Evolutionary conservation across 495 filamentous ascomycete species (phyloP).

Genomic region (Trypethelium eluteriae): DNA sequence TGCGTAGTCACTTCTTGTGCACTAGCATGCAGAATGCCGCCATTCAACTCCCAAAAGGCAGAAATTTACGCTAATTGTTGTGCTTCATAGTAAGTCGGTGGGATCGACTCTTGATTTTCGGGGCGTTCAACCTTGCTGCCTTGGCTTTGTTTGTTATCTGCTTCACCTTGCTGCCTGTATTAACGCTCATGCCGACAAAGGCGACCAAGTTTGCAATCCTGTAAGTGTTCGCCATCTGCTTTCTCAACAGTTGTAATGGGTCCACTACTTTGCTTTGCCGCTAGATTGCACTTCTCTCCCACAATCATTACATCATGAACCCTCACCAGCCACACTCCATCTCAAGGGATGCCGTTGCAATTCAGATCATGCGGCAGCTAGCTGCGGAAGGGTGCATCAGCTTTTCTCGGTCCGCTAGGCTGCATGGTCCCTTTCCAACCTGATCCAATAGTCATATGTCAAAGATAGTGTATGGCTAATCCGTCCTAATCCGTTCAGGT

Average conservation of each 20-base stretch:
- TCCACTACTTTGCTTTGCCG: background rate
- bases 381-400: conserved; percentile 25
- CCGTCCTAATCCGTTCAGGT: conserved; percentile 47
- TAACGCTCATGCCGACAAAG: conserved; percentile 74
- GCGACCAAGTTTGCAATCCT: conserved; percentile 93
- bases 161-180: conserved; percentile 78
- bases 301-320: conserved; percentile 9
- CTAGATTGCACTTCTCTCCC: background rate
- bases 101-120: conserved; percentile 90
- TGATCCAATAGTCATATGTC: conserved; percentile 10
- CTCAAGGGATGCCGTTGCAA: conserved; percentile 6
- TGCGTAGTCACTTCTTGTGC: conserved; percentile 27
- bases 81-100: conserved; percentile 77
- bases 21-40: conserved; percentile 28
- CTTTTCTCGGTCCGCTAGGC: conserved; percentile 19
- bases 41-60: background rate
- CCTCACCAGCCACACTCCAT: conserved; percentile 14
- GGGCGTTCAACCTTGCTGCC: conserved; percentile 83
- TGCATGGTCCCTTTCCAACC: conserved; percentile 15
- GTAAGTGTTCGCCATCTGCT: conserved; percentile 54
- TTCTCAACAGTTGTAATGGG: background rate
- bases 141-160: conserved; percentile 85
- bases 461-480: conserved; percentile 18
- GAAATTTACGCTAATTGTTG: conserved; percentile 10
- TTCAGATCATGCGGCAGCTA: conserved; percentile 30